phyloP scores from a whole-genome alignment of 257 asterid species.

The Fraxinus quadrangulata region DNA sequence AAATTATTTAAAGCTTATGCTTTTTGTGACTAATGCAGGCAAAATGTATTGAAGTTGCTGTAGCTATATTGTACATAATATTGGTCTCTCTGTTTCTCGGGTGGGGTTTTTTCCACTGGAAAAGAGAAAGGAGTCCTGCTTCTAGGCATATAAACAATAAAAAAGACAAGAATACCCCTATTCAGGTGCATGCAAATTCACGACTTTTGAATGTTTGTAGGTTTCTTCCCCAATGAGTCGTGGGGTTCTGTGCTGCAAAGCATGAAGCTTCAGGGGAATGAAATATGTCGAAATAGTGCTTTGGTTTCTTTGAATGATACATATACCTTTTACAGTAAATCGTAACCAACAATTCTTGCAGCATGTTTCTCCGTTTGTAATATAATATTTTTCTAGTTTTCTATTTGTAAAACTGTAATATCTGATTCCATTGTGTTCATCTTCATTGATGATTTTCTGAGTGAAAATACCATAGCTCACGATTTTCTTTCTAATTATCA shows the following conservation, averaged over 20 bases:
- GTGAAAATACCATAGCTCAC: background rate
- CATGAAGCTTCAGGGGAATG: background rate
- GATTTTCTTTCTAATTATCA: constrained; percentile 32
- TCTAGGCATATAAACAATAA: constrained; percentile 63
- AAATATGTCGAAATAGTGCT: background rate
- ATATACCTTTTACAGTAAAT: background rate
- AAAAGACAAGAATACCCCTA: constrained; percentile 82
- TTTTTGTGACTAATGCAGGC: constrained; percentile 60
- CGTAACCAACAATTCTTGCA: background rate
- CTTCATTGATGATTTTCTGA: background rate
- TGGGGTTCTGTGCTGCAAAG: constrained; percentile 3
- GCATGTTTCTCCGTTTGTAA: constrained; percentile 1
- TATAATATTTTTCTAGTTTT: constrained; percentile 14
- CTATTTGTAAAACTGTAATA: background rate
- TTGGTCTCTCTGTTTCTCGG: constrained; percentile 79
- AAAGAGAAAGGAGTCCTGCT: constrained; percentile 52
- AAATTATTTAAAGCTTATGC: constrained; percentile 14
- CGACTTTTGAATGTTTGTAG: constrained; percentile 3
- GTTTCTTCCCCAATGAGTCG: background rate
- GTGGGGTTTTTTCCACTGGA: constrained; percentile 81
- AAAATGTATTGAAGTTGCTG: constrained; percentile 84
- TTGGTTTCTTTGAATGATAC: background rate
- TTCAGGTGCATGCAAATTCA: constrained; percentile 65
- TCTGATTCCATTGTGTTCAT: constrained; percentile 3
- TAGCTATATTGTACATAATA: constrained; percentile 65